phyloP scores from a whole-genome alignment of 345 rosid species.

The Brassica juncea region DNA sequence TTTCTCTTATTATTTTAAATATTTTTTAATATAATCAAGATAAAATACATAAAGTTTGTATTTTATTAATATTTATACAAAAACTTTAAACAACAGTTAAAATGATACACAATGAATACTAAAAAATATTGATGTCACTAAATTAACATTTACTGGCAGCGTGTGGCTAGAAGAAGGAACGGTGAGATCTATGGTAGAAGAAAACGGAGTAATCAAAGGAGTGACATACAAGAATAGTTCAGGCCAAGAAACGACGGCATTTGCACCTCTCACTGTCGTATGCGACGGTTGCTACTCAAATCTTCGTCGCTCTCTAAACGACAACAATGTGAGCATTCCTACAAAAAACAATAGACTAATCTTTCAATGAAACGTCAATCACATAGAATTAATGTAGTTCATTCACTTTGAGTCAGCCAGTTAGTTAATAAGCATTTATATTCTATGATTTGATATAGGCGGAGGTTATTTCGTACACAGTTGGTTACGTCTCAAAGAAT shows the following conservation, averaged over 20 bases:
- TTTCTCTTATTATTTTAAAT: too few species aligned
- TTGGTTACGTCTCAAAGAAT: conserved; percentile 49
- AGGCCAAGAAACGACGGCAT: conserved; percentile 42
- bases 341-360: neutral
- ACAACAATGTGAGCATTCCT: conserved; percentile 40
- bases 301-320: conserved; percentile 48
- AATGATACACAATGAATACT: too few species aligned
- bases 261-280: conserved; percentile 55
- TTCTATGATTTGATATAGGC: conserved; percentile 34
- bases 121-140: too few species aligned
- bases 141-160: conserved; percentile 24
- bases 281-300: conserved; percentile 57
- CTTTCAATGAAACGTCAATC: neutral
- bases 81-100: too few species aligned
- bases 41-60: too few species aligned
- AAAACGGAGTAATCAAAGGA: conserved; percentile 50
- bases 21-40: too few species aligned
- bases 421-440: too few species aligned
- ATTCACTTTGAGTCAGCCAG: too few species aligned
- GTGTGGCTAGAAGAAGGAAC: conserved; percentile 51
- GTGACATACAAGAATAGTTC: conserved; percentile 42
- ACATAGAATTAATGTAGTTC: neutral
- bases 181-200: conserved; percentile 50
- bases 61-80: too few species aligned
- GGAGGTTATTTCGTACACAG: conserved; percentile 41